Percentiles rank a stretch among this genome's conserved stretches.
Evolutionary conservation across 148 eudicot species (phyloP).

Genomic region (Nepenthes mirabilis): DNA sequence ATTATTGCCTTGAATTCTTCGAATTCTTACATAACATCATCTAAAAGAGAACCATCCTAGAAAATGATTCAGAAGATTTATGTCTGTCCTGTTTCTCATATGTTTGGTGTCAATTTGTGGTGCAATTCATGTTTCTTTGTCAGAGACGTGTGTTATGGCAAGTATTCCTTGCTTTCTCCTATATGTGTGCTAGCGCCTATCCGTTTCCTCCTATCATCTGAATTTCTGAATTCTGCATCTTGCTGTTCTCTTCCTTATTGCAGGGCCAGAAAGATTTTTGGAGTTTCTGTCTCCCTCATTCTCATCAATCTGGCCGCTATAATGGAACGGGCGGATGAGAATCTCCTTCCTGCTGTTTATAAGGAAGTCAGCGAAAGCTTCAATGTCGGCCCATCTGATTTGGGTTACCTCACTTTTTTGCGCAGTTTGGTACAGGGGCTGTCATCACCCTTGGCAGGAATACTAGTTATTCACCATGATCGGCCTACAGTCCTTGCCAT

Average conservation of each 20-base stretch:
- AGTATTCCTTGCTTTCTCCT: too few relatives aligned
- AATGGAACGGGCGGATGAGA: slow-evolving; percentile 93
- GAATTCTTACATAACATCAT: too few relatives aligned
- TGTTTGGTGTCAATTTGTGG: too few relatives aligned
- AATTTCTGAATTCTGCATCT: too few relatives aligned
- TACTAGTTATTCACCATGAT: slow-evolving; percentile 69
- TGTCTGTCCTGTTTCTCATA: too few relatives aligned
- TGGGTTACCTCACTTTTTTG: slow-evolving; percentile 79
- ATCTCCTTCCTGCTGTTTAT: slow-evolving; percentile 88
- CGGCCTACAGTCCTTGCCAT: slow-evolving; percentile 81
- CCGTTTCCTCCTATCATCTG: too few relatives aligned
- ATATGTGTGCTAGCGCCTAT: too few relatives aligned
- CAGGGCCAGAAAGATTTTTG: slow-evolving; percentile 57
- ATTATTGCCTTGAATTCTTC: too few relatives aligned
- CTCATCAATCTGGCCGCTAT: slow-evolving; percentile 91
- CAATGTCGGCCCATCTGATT: slow-evolving; percentile 72
- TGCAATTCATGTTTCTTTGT: too few relatives aligned
- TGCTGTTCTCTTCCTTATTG: neutral
- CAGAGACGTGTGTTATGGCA: too few relatives aligned
- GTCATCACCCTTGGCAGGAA: slow-evolving; percentile 88
- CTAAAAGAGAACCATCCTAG: too few relatives aligned
- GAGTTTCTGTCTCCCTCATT: slow-evolving; percentile 67
- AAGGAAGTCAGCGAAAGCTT: slow-evolving; percentile 93
- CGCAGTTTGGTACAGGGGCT: slow-evolving; percentile 68
- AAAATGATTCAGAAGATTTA: too few relatives aligned